Conservation (phyloP, 768 basidiomycete species). For the Lactarius quietus region DNA sequence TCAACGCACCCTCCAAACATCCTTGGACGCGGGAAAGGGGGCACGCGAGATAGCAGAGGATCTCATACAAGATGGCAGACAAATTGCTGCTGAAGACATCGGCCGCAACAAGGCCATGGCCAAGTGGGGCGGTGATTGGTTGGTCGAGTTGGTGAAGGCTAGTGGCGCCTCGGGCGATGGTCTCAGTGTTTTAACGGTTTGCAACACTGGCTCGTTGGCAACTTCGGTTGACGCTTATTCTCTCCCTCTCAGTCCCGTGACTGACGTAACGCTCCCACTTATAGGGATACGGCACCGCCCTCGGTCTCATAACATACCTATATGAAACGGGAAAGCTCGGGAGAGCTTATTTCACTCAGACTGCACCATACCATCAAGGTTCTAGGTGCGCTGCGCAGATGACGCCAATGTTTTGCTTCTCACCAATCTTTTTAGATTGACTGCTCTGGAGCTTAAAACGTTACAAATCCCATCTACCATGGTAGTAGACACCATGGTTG, state of each 20-base stretch:
- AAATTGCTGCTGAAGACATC: slow-evolving; percentile 84
- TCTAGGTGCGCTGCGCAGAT: slow-evolving; percentile 48
- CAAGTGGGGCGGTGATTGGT: slow-evolving; percentile 82
- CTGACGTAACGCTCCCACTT: not conserved
- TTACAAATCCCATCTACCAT: slow-evolving; percentile 83
- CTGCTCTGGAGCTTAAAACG: slow-evolving; percentile 83
- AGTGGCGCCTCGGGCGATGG: slow-evolving; percentile 41
- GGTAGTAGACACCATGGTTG: slow-evolving; percentile 98
- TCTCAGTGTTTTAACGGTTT: slow-evolving; percentile 87
- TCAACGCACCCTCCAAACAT: slow-evolving; percentile 42
- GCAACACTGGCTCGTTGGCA: slow-evolving; percentile 95
- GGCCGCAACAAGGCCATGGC: slow-evolving; percentile 85
- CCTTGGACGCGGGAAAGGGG: slow-evolving; percentile 39
- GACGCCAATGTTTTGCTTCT: not conserved
- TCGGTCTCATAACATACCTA: slow-evolving; percentile 90
- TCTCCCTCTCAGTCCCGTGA: slow-evolving; percentile 1
- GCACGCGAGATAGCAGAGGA: slow-evolving; percentile 46
- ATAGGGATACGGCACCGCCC: slow-evolving; percentile 92
- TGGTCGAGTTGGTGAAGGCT: slow-evolving; percentile 49
- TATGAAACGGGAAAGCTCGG: slow-evolving; percentile 73
- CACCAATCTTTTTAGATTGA: slow-evolving; percentile 52
- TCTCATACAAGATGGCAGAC: slow-evolving; percentile 65
- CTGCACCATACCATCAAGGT: slow-evolving; percentile 92
- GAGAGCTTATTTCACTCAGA: slow-evolving; percentile 90
- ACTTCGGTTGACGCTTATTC: slow-evolving; percentile 63